These are phyloP conservation scores for Scopulariopsis brevicaulis DNA, from an alignment of 2,329 filamentous ascomycete genomes.

Conservation along the genomic window DNA sequence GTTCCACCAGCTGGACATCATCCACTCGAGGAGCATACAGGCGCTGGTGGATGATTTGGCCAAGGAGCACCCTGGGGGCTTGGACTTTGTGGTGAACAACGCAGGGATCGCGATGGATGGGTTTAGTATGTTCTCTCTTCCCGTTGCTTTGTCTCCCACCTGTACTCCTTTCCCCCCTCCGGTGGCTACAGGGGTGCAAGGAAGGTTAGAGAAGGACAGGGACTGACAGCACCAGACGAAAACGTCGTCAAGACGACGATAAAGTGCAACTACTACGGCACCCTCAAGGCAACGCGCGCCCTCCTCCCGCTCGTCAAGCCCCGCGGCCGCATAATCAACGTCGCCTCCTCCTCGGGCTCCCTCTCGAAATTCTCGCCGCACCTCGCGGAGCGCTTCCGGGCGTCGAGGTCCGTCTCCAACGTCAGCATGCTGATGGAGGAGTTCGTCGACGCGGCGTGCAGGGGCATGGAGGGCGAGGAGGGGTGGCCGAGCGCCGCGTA, in stretches of 20 bases:
- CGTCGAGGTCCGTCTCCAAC: conserved; percentile 24
- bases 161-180: too few relatives aligned
- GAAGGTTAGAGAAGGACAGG: background rate
- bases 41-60: conserved; percentile 27
- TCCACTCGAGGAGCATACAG: conserved; percentile 27
- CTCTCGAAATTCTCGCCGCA: conserved; percentile 32
- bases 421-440: conserved; percentile 34
- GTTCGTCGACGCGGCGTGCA: conserved; percentile 32
- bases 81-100: conserved; percentile 43
- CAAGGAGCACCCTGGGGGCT: conserved; percentile 31
- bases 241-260: conserved; percentile 36
- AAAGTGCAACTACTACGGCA: conserved; percentile 39
- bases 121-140: conserved; percentile 19
- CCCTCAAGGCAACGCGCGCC: conserved; percentile 28
- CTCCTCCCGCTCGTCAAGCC: conserved; percentile 32
- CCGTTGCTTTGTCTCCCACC: background rate
- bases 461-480: conserved; percentile 28
- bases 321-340: conserved; percentile 34
- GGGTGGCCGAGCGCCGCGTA: conserved; percentile 39
- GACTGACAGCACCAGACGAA: conserved; percentile 16
- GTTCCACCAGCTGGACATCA: conserved; percentile 35
- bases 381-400: conserved; percentile 28
- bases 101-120: conserved; percentile 34
- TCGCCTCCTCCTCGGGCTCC: conserved; percentile 30
- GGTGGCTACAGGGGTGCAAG: background rate